Base-by-base conservation (phyloP, 352 stramenopile species). In the Phytophthora podocarpi region DNA sequence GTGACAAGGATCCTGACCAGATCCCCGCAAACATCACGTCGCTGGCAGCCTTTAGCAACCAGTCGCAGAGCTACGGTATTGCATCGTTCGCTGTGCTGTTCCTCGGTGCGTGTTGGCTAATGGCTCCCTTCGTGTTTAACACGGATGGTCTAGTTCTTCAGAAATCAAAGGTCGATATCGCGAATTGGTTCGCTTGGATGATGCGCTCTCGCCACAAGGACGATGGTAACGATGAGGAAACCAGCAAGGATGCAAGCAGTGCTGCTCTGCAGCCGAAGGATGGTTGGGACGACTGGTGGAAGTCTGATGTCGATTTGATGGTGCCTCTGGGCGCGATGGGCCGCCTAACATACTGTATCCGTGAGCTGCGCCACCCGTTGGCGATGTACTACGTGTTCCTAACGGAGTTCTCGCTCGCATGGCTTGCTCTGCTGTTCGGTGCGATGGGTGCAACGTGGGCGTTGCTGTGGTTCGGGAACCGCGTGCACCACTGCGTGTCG, bases 121-220 rank as follows among this genome's bases (percentile, higher is more conserved):
- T 94, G 40, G 85, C 85, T 15, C 87, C 87, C 0, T 96, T 95
- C 48, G 62, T 96, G 5, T 96, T 94, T 69, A 96, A 96, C 64
- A 95, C 87, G n/a, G 86, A 95, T 35, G 85, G 85, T n/a, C 55
- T 96, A 9, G 87, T 93, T 42, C 72, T 90, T 15, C 78, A 90
- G 31, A 94, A 94, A 58, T 89, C 86, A 10, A 91, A 86, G 46
- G 69, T 95, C 2, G 87, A 96, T 47, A 81, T 95, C 18, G 50
- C 62, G 2, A 84, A 95, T 40, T 96, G 87, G 87, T 90, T 90
- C 26, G 70, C 78, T 23, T 96, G 87, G 87, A 93, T 94, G 85
- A 90, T 93, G 80, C 64, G 63, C 8, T 51, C 72, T 4, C 48
- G 36, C 4, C 68, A 75, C 49, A 76, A 86, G 23, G 78, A 85